These are phyloP conservation scores for Lichtheimia ramosa DNA, from an alignment of 371 early-diverging fungal species.

Conservation along the genomic window DNA sequence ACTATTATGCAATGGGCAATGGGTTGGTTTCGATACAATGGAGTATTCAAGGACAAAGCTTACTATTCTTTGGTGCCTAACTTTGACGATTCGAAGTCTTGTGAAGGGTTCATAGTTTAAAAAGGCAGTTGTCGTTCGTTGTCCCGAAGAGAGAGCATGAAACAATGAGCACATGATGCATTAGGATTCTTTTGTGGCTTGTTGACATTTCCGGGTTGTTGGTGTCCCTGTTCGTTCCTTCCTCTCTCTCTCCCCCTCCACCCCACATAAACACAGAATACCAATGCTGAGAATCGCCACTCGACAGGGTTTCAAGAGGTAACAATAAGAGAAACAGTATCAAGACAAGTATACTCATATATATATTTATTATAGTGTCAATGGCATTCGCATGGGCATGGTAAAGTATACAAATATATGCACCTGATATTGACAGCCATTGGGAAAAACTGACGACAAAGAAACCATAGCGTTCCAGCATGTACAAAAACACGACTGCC, in stretches of 20 bases:
- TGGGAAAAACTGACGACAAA: background rate
- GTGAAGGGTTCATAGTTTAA: background rate
- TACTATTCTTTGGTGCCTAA: constrained; percentile 81
- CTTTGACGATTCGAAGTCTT: constrained; percentile 71
- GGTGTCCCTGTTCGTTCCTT: too few relatives aligned
- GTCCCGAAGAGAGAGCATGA: too few relatives aligned
- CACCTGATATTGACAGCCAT: background rate
- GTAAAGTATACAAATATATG: background rate
- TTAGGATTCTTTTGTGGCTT: too few relatives aligned
- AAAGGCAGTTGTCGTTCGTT: too few relatives aligned
- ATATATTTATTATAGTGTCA: background rate
- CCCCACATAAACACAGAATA: too few relatives aligned
- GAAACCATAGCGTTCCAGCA: background rate
- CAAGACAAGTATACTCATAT: background rate
- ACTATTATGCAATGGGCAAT: constrained; percentile 28
- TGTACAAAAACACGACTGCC: background rate
- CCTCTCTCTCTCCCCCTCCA: too few relatives aligned
- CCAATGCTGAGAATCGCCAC: background rate
- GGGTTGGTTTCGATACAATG: background rate
- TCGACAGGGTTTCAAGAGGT: background rate
- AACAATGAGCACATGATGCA: too few relatives aligned
- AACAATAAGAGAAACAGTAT: background rate
- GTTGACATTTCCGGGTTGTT: too few relatives aligned
- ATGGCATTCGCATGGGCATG: background rate
- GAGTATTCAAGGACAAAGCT: constrained; percentile 3